Evolutionary conservation across 139 green algal species (phyloP), one percentile per base, ranked within the genome.

Genomic region (Micractinium conductrix): DNA sequence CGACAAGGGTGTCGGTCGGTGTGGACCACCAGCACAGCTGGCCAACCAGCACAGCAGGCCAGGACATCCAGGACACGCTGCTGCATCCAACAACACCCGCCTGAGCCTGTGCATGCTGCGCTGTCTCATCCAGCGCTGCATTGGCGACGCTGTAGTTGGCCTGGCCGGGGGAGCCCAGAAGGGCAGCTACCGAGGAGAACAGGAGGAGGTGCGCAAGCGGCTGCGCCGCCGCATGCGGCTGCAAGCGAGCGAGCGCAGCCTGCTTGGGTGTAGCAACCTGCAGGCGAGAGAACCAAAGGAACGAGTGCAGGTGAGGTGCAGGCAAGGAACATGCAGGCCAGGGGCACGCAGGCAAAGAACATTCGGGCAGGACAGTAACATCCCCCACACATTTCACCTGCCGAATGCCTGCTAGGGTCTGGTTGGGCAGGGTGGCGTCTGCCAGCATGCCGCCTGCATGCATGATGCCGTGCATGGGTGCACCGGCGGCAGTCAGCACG

Each of bases 101-200:
- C 62, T 75, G 78, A n/a, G n/a, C n/a, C 43, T 83, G 62, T 28
- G 78, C 62, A 40, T n/a, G 62, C 62, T 75, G 62, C 1, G 76
- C 76, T 42, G 76, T 42, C 1, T 83, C 86, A 75, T 97, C 93
- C 58, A 98, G 87, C 26, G 84, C 86, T 24, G 93, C 87, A 65
- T 98, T 98, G 26, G 95, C 94, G 30, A 91, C 93, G 63, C 84
- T 84, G 81, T 98, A 98, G 85, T 94, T 95, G 72, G 89, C 85
- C 85, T 98, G 95, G 28, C 95, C 95, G 10, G 95, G 92, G 7
- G 92, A 94, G 63, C 95, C 95, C 55, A 98, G 81, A 30, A 98
- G 87, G 0, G 91, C 80, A 2, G 95, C 93, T 8, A 97, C 91
- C 9, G 91, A 96, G 21, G 92, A 96, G 88, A 97, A 97, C 21